Evolutionary conservation across 371 early-diverging fungal species (phyloP), one percentile per base, ranked within the genome.

Genomic region (Blastocladiella emersonii): DNA sequence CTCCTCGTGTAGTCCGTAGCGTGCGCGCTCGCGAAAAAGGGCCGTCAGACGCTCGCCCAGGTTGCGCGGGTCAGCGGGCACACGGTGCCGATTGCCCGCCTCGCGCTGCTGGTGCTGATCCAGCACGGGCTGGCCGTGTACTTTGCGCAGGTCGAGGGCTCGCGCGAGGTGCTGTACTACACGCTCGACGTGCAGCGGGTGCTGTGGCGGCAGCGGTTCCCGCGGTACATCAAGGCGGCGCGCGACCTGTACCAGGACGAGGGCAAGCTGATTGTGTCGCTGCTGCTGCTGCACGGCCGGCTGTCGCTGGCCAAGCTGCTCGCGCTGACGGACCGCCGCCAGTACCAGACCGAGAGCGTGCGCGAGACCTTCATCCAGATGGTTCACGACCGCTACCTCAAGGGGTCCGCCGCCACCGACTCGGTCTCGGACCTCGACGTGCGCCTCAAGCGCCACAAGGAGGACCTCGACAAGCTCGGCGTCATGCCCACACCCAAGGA

Each of bases 101-200:
- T 23, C 8, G 53, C 53, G 34, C 32, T 51, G 30, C 21, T 51
- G 15, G 19, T 51, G 8, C 53, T 51, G 27, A 15, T 51, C 21
- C 53, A 51, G 53, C 53, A 51, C 53, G 53, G 53, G 30, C 53
- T 51, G 15, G 53, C 30, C 30, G 48, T n/a, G 25, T 30, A 51
- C 53, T 51, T 21, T 23, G 13, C 12, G 10, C 17, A 15, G 17
- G 8, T 8, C 6, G 15, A 25, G 13, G 30, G 32, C 30, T 51
- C 53, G 0, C 21, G 48, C 25, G 13, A 8, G 30, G 13, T 30
- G 1, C 7, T 12, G 15, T 51, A 30, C 53, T 51, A 51, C 53
- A 30, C 53, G 15, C 32, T 51, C 6, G 15, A 15, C 1, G 3
- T 4, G 0, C 30, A 25, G 30, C 53, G 53, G 30, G 53, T 51